Evolutionary conservation across 2,329 filamentous ascomycete species (phyloP).

Genomic region (Cytospora paraplurivora): DNA sequence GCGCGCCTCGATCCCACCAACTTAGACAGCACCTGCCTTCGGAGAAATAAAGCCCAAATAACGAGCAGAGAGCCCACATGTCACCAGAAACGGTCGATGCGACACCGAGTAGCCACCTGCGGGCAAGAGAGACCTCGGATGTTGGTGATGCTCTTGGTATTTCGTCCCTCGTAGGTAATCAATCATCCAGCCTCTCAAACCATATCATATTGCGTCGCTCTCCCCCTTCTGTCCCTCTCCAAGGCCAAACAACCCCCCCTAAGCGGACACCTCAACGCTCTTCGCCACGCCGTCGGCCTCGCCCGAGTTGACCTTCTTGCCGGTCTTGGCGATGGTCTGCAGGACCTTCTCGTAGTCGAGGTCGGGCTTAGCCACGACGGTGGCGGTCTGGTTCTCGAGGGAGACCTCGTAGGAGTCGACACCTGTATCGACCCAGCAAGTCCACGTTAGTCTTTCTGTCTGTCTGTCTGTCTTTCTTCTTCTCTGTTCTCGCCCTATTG

Average conservation of each 20-base stretch:
- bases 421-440: conserved; percentile 52
- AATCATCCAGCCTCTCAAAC: no score
- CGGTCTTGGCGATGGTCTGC: conserved; percentile 89
- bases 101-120: no score
- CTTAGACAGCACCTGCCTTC: no score
- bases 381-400: conserved; percentile 82
- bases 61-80: no score
- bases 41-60: no score
- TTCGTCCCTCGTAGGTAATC: no score
- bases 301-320: conserved; percentile 83
- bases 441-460: not conserved
- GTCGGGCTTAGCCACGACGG: conserved; percentile 68
- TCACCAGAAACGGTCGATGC: no score
- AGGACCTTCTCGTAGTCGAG: conserved; percentile 78
- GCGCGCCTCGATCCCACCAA: no score
- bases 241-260: not conserved
- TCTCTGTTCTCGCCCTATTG: not conserved
- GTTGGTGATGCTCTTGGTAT: no score
- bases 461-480: no score
- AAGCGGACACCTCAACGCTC: conserved; percentile 48
- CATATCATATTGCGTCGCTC: not conserved
- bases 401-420: conserved; percentile 85
- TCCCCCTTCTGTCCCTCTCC: not conserved
- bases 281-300: conserved; percentile 66
- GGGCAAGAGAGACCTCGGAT: no score